Percentiles rank a stretch among this genome's conserved stretches.
Conservation (phyloP, 805 yeast genomes). For the Lipomyces anomalus region DNA sequence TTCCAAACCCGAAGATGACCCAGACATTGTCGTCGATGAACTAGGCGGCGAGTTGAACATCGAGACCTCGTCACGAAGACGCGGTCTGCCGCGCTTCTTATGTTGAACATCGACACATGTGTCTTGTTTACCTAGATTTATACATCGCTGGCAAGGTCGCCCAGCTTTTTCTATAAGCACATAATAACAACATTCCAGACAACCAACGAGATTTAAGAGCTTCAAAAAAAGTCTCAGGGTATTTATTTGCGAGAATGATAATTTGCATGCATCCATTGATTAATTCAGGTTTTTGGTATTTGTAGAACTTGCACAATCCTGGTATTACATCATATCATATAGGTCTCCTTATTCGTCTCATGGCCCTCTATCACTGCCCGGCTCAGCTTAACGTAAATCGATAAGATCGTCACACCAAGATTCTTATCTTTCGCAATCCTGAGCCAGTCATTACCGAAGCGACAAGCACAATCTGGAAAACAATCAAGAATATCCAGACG, state of each 20-base stretch:
- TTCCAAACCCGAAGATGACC: too few species aligned
- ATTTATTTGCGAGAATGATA: not conserved
- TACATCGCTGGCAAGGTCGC: constrained; percentile 17
- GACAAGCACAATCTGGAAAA: too few species aligned
- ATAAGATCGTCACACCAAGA: too few species aligned
- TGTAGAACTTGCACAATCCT: not conserved
- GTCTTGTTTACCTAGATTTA: constrained; percentile 8
- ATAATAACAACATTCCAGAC: not conserved
- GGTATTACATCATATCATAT: not conserved
- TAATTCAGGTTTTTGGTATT: not conserved
- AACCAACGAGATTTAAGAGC: not conserved
- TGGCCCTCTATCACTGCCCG: too few species aligned
- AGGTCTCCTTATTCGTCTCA: too few species aligned
- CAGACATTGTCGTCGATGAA: too few species aligned
- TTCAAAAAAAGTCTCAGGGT: not conserved
- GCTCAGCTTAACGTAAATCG: too few species aligned
- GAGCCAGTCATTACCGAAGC: too few species aligned
- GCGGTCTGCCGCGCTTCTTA: constrained; percentile 18
- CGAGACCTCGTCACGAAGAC: constrained; percentile 5
- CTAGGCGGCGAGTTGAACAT: too few species aligned
- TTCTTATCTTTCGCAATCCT: too few species aligned
- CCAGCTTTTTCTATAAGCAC: constrained; percentile 2
- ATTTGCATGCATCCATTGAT: not conserved
- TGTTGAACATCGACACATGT: constrained; percentile 15
- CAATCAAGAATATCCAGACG: too few species aligned